phyloP scores from a whole-genome alignment of 2,329 filamentous ascomycete species.

The Colletotrichum theobromicola region DNA sequence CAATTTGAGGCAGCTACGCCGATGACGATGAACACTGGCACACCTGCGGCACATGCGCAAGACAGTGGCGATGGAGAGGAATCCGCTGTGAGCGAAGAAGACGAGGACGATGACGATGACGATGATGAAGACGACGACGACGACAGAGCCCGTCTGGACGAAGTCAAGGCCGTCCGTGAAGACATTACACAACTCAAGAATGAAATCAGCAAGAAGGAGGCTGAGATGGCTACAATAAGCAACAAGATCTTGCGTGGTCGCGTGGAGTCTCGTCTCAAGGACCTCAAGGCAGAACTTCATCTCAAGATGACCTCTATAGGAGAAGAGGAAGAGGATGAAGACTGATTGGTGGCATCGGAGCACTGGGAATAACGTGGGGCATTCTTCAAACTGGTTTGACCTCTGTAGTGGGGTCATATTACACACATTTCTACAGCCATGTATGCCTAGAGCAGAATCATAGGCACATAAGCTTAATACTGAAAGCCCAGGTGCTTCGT shows the following conservation, averaged over 20 bases:
- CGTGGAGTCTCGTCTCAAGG: slow-evolving; percentile 54
- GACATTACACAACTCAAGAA: slow-evolving; percentile 60
- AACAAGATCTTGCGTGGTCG: slow-evolving; percentile 57
- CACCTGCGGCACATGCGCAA: slow-evolving; percentile 47
- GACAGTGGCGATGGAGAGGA: slow-evolving; percentile 52
- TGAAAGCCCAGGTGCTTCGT: neutral
- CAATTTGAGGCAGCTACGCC: slow-evolving; percentile 51
- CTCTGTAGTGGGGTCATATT: neutral
- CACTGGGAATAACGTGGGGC: neutral
- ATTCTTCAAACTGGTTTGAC: neutral
- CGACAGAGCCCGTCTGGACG: slow-evolving; percentile 51
- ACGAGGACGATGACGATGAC: slow-evolving; percentile 58
- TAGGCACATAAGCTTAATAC: neutral
- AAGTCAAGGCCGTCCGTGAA: slow-evolving; percentile 59
- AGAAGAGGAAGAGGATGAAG: slow-evolving; percentile 25
- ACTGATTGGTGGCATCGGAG: neutral
- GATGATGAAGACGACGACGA: slow-evolving; percentile 62
- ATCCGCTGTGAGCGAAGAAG: slow-evolving; percentile 49
- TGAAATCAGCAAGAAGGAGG: slow-evolving; percentile 50
- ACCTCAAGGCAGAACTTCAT: slow-evolving; percentile 49
- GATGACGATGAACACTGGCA: slow-evolving; percentile 45
- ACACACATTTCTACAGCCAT: neutral
- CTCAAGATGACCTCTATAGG: slow-evolving; percentile 50
- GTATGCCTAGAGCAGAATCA: neutral
- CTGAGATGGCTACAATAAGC: slow-evolving; percentile 45